Evolutionary conservation across 768 basidiomycete species (phyloP).

Genomic region (Collybiopsis confluens): DNA sequence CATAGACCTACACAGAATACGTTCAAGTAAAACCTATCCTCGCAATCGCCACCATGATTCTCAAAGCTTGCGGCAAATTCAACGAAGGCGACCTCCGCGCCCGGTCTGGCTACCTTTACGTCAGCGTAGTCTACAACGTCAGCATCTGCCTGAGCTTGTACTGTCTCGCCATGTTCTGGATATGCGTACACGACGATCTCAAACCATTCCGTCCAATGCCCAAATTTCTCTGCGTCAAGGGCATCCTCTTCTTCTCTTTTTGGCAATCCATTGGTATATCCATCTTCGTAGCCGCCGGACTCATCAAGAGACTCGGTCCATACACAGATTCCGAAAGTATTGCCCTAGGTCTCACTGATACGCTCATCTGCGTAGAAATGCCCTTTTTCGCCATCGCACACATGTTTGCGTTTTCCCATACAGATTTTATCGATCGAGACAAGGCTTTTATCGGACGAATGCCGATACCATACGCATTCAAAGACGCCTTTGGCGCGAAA

Average conservation of each 20-base stretch:
- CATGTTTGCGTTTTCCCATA: constrained; percentile 90
- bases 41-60: constrained; percentile 75
- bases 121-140: constrained; percentile 80
- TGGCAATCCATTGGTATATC: constrained; percentile 92
- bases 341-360: constrained; percentile 85
- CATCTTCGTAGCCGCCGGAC: constrained; percentile 78
- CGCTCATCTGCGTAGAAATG: constrained; percentile 95
- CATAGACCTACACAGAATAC: constrained; percentile 68
- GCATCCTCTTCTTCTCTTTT: constrained; percentile 97
- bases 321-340: constrained; percentile 88
- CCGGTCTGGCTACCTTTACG: constrained; percentile 87
- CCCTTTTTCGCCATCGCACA: constrained; percentile 95
- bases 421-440: constrained; percentile 74
- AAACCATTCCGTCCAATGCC: constrained; percentile 91
- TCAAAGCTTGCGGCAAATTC: constrained; percentile 85
- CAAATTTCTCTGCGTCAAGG: constrained; percentile 98
- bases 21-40: constrained; percentile 94
- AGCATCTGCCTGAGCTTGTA: constrained; percentile 80
- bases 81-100: constrained; percentile 85
- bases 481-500: constrained; percentile 81
- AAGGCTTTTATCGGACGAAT: constrained; percentile 77
- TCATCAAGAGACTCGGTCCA: constrained; percentile 75
- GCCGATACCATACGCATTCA: constrained; percentile 80
- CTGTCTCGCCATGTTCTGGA: constrained; percentile 97
- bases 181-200: constrained; percentile 83